These are phyloP conservation scores for Dioszegia crocea DNA, from an alignment of 768 basidiomycete species.

Conservation along the genomic window DNA sequence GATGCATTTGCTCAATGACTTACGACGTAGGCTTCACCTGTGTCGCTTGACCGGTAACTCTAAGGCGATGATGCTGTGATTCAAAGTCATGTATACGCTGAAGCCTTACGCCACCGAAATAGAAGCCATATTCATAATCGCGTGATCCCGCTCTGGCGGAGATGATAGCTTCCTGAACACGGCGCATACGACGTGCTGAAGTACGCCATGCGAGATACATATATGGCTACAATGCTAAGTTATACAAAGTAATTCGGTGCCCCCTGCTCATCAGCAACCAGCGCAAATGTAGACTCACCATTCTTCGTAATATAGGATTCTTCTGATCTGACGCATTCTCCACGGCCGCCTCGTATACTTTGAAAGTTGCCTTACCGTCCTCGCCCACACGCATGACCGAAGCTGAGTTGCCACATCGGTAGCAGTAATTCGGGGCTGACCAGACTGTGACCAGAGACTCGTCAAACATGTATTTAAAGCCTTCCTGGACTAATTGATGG, in stretches of 20 bases:
- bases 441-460: conserved; percentile 47
- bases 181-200: too few relatives aligned
- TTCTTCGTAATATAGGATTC: conserved; percentile 63
- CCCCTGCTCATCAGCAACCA: conserved; percentile 4
- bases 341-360: conserved; percentile 76
- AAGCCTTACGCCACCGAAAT: too few relatives aligned
- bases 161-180: too few relatives aligned
- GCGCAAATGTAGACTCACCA: conserved; percentile 55
- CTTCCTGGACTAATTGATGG: conserved; percentile 75
- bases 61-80: too few relatives aligned
- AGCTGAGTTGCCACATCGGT: conserved; percentile 75
- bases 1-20: too few relatives aligned
- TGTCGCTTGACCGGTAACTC: too few relatives aligned
- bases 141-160: too few relatives aligned
- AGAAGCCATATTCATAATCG: too few relatives aligned
- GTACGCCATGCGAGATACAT: conserved; percentile 4
- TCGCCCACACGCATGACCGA: conserved; percentile 80
- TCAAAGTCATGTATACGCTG: too few relatives aligned
- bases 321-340: conserved; percentile 85
- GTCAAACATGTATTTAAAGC: conserved; percentile 51
- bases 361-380: conserved; percentile 61
- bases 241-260: conserved; percentile 43
- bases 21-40: too few relatives aligned
- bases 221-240: neutral
- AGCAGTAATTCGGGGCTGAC: conserved; percentile 52